These are phyloP conservation scores for Cryptococcus jaspeensis DNA, from an alignment of 1,284 basidiomycete genomes.

Conservation along the genomic window DNA sequence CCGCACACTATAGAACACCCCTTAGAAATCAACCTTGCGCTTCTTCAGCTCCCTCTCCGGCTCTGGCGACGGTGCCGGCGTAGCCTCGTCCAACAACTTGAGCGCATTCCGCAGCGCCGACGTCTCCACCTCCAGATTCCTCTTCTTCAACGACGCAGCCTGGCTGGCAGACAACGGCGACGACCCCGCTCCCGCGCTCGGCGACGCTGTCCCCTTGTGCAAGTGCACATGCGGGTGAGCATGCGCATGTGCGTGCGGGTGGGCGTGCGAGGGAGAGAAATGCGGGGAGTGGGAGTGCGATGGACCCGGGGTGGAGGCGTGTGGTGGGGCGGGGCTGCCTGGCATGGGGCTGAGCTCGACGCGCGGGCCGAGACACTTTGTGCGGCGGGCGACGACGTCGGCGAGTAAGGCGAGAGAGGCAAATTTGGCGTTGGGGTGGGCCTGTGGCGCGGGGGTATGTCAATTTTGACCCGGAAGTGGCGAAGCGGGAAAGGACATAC, in stretches of 20 bases:
- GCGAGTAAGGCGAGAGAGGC: constrained; percentile 76
- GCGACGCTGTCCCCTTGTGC: too few relatives aligned
- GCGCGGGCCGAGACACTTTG: constrained; percentile 69
- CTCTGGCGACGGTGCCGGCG: constrained; percentile 8
- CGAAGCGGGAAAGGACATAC: constrained; percentile 10
- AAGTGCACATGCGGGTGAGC: constrained; percentile 31
- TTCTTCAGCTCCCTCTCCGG: constrained; percentile 12
- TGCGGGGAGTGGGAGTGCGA: neutral
- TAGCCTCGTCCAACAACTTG: constrained; percentile 62
- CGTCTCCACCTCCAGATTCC: constrained; percentile 69
- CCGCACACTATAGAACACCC: neutral
- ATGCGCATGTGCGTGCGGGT: constrained; percentile 52
- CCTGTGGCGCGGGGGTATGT: constrained; percentile 31
- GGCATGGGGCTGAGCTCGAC: constrained; percentile 63
- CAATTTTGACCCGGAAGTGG: neutral
- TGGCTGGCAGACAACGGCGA: neutral
- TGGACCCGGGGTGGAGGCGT: constrained; percentile 37
- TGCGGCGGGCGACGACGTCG: constrained; percentile 79
- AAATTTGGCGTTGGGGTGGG: constrained; percentile 81
- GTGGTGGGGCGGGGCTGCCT: constrained; percentile 34
- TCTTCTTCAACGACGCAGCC: constrained; percentile 44
- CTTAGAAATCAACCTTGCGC: constrained; percentile 4
- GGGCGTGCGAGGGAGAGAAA: neutral
- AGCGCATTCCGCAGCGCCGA: constrained; percentile 76
- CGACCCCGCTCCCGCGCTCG: neutral